phyloP scores from a whole-genome alignment of 2,329 filamentous ascomycete genomes.

The Diaporthe aspalathi region DNA sequence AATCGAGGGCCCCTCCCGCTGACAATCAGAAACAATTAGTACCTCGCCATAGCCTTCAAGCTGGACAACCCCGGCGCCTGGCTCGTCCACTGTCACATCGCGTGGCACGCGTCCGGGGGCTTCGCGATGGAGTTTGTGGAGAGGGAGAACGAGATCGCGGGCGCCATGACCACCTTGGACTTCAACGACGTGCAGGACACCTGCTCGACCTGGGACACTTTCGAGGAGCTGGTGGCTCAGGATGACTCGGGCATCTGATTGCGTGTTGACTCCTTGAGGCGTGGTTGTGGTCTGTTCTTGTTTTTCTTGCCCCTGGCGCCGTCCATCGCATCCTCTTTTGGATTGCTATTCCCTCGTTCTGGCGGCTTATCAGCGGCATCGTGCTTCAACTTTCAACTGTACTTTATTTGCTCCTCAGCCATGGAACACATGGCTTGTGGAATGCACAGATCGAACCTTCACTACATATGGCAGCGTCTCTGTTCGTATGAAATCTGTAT shows the following conservation, averaged over 20 bases:
- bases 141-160: constrained; percentile 40
- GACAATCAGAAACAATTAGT: constrained; percentile 39
- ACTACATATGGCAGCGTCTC: background rate
- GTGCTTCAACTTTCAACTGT: background rate
- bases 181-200: constrained; percentile 40
- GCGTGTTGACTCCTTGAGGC: background rate
- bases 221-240: constrained; percentile 37
- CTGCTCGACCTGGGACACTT: constrained; percentile 40
- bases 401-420: background rate
- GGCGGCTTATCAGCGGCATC: background rate
- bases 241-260: constrained; percentile 43
- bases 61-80: constrained; percentile 51
- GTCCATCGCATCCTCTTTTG: background rate
- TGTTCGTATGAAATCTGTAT: background rate
- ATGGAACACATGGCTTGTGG: background rate
- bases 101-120: constrained; percentile 50
- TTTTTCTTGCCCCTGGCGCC: no score
- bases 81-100: constrained; percentile 47
- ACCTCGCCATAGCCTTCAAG: constrained; percentile 49
- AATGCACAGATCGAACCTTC: background rate
- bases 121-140: constrained; percentile 53
- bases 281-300: background rate
- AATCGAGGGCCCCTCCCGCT: background rate
- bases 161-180: constrained; percentile 15
- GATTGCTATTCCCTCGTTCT: background rate